Evolutionary conservation across 495 filamentous ascomycete genomes (phyloP).

Genomic region (Aspergillus panamensis): DNA sequence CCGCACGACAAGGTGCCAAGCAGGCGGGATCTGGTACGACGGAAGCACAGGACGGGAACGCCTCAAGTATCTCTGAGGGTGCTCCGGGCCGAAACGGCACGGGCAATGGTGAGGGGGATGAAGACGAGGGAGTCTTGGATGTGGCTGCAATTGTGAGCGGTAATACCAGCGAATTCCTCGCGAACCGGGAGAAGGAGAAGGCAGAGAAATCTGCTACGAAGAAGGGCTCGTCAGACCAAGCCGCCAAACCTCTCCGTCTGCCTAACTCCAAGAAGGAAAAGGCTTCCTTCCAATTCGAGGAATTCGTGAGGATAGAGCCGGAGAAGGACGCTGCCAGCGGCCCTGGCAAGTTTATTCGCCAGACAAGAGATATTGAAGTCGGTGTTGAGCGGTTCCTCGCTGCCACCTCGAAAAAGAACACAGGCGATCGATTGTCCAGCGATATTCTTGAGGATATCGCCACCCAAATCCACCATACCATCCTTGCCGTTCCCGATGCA

Average conservation of each 20-base stretch:
- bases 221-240: conserved; percentile 47
- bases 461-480: conserved; percentile 73
- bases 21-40: conserved; percentile 55
- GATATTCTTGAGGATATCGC: conserved; percentile 75
- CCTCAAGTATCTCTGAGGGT: conserved; percentile 33
- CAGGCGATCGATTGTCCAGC: conserved; percentile 44
- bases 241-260: conserved; percentile 55
- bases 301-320: conserved; percentile 58
- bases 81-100: conserved; percentile 45
- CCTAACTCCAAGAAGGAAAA: conserved; percentile 79
- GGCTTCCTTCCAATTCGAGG: conserved; percentile 80
- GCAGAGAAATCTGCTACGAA: conserved; percentile 68
- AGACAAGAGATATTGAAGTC: conserved; percentile 71
- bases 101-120: conserved; percentile 43
- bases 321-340: conserved; percentile 27
- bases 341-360: conserved; percentile 38
- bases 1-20: conserved; percentile 54
- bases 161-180: conserved; percentile 87
- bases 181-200: conserved; percentile 89
- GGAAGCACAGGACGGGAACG: conserved; percentile 39
- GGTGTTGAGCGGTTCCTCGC: conserved; percentile 85
- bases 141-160: conserved; percentile 94
- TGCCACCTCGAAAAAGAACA: conserved; percentile 44
- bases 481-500: conserved; percentile 73
- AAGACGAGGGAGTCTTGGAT: conserved; percentile 83